phyloP scores from a whole-genome alignment of 768 basidiomycete genomes.

The Multifurca ochricompacta region DNA sequence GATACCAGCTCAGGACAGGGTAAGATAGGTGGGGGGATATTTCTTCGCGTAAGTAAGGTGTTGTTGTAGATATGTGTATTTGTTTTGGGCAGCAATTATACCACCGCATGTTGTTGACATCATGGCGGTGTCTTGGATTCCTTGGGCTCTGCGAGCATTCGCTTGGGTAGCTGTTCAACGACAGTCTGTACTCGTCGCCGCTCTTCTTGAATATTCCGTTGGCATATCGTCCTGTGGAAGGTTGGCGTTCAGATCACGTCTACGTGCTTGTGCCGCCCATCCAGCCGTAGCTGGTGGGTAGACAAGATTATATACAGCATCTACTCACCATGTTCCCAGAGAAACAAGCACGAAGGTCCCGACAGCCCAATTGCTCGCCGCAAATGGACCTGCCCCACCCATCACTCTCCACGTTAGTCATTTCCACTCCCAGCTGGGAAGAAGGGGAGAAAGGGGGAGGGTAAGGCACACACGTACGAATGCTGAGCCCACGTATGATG shows the following conservation, averaged over 20 bases:
- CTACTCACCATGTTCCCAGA: conserved; percentile 57
- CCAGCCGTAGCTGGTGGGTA: not conserved
- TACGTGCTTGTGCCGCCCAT: not conserved
- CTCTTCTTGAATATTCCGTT: conserved; percentile 46
- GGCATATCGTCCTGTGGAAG: conserved; percentile 52
- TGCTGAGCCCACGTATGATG: conserved; percentile 57
- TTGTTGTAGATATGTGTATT: not conserved
- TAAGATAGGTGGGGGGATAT: not conserved
- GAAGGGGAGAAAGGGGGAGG: not conserved
- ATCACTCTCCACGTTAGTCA: not conserved
- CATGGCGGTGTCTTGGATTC: conserved; percentile 19
- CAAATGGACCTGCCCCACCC: conserved; percentile 41
- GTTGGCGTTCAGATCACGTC: not conserved
- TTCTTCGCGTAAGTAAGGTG: not conserved
- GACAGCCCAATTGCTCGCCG: conserved; percentile 74
- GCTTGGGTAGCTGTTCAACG: conserved; percentile 53
- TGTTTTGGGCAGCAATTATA: conserved; percentile 15
- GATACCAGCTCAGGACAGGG: not conserved
- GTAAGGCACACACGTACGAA: conserved; percentile 38
- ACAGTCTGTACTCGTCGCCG: conserved; percentile 46
- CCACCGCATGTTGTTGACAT: not conserved
- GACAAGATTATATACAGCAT: not conserved
- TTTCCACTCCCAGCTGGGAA: not conserved
- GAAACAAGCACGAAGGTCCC: conserved; percentile 66
- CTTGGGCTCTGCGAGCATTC: conserved; percentile 38